Evolutionary conservation across 2,329 filamentous ascomycete genomes (phyloP).

Genomic region (Penicillium sp.): DNA sequence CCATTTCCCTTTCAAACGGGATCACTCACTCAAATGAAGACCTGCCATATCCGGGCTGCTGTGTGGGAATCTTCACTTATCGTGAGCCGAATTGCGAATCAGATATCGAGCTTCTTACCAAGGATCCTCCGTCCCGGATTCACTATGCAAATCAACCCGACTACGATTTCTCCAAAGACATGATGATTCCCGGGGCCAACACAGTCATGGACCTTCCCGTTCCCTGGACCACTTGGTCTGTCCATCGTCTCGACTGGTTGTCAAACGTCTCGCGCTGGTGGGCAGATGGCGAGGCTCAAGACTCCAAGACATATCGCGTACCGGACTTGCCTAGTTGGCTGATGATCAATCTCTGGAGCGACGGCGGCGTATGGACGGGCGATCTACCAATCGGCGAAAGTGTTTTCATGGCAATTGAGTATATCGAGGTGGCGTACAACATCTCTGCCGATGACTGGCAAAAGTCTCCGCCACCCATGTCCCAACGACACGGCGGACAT

Average conservation of each 20-base stretch:
- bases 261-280: slow-evolving; percentile 33
- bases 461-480: slow-evolving; percentile 1
- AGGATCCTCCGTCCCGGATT: slow-evolving; percentile 39
- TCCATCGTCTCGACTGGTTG: slow-evolving; percentile 40
- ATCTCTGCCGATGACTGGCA: slow-evolving; percentile 16
- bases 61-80: slow-evolving; percentile 49
- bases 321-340: slow-evolving; percentile 34
- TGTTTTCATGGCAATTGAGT: slow-evolving; percentile 37
- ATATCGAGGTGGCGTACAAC: slow-evolving; percentile 40
- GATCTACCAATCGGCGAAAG: slow-evolving; percentile 34
- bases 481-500: slow-evolving; percentile 13
- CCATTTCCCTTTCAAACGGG: neutral
- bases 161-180: slow-evolving; percentile 31
- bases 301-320: slow-evolving; percentile 32
- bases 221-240: slow-evolving; percentile 38
- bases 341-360: slow-evolving; percentile 40
- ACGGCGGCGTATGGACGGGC: slow-evolving; percentile 39
- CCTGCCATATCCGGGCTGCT: slow-evolving; percentile 41
- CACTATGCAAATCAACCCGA: slow-evolving; percentile 42
- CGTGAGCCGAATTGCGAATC: slow-evolving; percentile 43
- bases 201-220: slow-evolving; percentile 24
- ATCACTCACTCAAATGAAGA: neutral
- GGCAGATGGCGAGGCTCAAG: slow-evolving; percentile 26
- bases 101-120: slow-evolving; percentile 50
- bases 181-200: slow-evolving; percentile 30